Evolutionary conservation across 257 asterid genomes (phyloP).

Genomic region (Apocynum venetum): DNA sequence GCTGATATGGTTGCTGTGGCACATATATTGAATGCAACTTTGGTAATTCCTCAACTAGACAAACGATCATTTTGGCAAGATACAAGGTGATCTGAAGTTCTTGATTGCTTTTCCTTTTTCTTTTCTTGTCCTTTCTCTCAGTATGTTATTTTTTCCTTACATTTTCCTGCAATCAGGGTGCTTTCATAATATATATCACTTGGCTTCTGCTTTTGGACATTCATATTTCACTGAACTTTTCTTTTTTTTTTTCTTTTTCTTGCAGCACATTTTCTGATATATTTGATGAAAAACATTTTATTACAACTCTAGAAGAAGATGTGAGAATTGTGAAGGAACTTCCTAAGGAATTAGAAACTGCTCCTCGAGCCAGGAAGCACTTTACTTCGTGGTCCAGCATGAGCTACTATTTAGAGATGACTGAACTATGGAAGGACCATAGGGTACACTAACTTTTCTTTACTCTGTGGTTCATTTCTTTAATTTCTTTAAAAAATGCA

Average conservation of each 20-base stretch:
- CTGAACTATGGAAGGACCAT: constrained; percentile 73
- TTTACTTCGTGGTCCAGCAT: constrained; percentile 79
- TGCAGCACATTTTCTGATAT: constrained; percentile 87
- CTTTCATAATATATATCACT: neutral
- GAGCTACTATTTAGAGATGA: constrained; percentile 80
- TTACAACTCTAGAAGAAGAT: constrained; percentile 54
- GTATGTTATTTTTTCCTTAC: neutral
- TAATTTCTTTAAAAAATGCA: neutral
- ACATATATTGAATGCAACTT: constrained; percentile 80
- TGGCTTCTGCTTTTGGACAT: neutral
- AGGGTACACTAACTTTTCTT: constrained; percentile 35
- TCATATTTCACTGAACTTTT: neutral
- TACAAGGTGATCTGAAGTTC: constrained; percentile 54
- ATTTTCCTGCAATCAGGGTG: neutral
- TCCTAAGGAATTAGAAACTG: constrained; percentile 73
- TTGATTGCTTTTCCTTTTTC: neutral
- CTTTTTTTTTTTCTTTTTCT: constrained; percentile 12
- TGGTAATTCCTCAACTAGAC: constrained; percentile 91
- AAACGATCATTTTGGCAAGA: constrained; percentile 96
- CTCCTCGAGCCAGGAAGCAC: constrained; percentile 90
- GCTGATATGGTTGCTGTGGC: constrained; percentile 99
- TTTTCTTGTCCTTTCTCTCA: neutral
- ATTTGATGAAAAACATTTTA: constrained; percentile 82
- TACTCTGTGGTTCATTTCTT: neutral
- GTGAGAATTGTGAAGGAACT: constrained; percentile 74